Base-by-base conservation (phyloP, 208 protist genomes). In the Trypanosoma vivax region DNA sequence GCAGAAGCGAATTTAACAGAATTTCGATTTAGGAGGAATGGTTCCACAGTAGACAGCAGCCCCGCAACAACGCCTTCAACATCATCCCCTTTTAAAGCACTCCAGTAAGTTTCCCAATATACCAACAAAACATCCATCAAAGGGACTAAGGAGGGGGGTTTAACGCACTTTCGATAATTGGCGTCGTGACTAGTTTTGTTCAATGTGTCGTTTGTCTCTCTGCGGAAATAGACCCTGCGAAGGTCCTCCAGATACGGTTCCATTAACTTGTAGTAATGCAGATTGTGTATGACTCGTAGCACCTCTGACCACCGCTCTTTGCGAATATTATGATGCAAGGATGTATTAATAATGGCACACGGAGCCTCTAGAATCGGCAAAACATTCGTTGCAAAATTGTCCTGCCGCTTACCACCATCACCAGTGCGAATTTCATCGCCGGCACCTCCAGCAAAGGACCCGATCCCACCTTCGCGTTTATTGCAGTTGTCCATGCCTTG, bases 261-360 rank as follows among this genome's bases (percentile, higher is more conserved):
- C 18, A 55, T 18, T 38, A 63, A 40, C 18, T 43, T 29, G 23
- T 63, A 63, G 18, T 47, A 16, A 30, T 63, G 48, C 5, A 51
- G 16, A 40, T 63, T 51, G 31, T 54, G 37, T 41, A 63, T 49
- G 11, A 40, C 55, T 49, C 57, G 46, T 21, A 63, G 41, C 25
- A 24, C 47, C 37, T 63, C 57, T 7, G 19, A 11, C 57, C 57
- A 63, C 1, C 57, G 57, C 16, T 23, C n/a, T 40, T 37, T 54
- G 1, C 35, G 45, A 37, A 53, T 13, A 24, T 63, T 63, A 23
- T 63, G 48, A 7, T 48, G 4, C 1, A 63, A 30, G 34, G 57
- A 63, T 51, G 55, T 38, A 49, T 55, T 63, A 30, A 63, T 18
- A 41, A 63, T 53, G 33, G 38, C 31, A 50, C 35, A 63, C 27